Base-by-base conservation (phyloP, 179 eudicot species). In the Monotropa hypopitys region DNA sequence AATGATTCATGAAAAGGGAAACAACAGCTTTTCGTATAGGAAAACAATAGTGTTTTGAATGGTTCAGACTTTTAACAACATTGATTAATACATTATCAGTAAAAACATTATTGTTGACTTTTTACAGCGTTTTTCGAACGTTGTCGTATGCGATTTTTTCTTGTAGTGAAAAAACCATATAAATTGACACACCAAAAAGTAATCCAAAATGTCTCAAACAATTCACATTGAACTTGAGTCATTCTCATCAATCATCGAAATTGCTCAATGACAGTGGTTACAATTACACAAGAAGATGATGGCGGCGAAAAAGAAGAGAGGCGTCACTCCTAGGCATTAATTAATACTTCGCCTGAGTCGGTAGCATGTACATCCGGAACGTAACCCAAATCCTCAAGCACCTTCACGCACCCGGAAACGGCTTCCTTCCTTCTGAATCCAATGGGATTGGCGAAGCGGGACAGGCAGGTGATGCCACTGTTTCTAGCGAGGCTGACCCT, bases 391-490 rank as follows among this genome's bases (percentile, higher is more conserved):
- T 65, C 53, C 32, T 73, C 51, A 42, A 79, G 73, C 66, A 26
- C 53, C 6, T 73, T 23, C n/a, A 1, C 1, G 80, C 96, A 90
- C 9, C 76, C 72, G 2, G 87, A 54, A 12, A 72, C 72, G 16
- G 88, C 83, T 0, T 33, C 53, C 77, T 83, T 82, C 66, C 70
- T 82, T 80, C 84, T 38, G 81, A 89, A 88, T 1, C 90, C 92
- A 2, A 91, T 83, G 8, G 96, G 88, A 75, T 89, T 89, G 3
- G 86, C 89, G 46, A 66, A 76, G 18, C 91, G 90, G 33, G 71
- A 42, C 1, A 65, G 69, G 6, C 78, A 30, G 8, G 80, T 68
- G 23, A 84, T 85, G 15, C 92, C 96, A 56, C 80, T 85, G 77
- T 89, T 83, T 30, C 76, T 56, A 13, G 88, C 80, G 12, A 85